Percentiles rank a stretch among this genome's conserved stretches.
Evolutionary conservation across 1,284 basidiomycete species (phyloP).

Genomic region (Microbotryum silenes-acaulis): DNA sequence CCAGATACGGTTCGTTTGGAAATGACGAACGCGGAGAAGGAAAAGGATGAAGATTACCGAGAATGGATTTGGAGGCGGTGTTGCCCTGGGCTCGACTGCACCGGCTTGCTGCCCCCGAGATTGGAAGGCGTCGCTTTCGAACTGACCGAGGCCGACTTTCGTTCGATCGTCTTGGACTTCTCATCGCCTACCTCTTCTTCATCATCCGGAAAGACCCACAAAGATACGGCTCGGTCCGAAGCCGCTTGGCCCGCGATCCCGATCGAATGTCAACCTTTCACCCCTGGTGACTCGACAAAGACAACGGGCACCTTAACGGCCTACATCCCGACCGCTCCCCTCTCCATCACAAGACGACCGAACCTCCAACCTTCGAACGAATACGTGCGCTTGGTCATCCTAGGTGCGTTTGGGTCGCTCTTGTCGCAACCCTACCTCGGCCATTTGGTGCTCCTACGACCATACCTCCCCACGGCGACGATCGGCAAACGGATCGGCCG

Average conservation of each 20-base stretch:
- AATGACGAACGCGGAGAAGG: neutral
- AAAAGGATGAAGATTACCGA: slow-evolving; percentile 10
- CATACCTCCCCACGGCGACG: slow-evolving; percentile 7
- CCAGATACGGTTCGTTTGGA: too few species aligned
- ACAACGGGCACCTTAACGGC: neutral
- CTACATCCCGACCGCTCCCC: neutral
- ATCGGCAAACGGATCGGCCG: neutral
- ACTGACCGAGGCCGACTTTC: neutral
- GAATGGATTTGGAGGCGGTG: slow-evolving; percentile 18
- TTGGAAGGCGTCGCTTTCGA: slow-evolving; percentile 26
- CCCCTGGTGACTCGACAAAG: slow-evolving; percentile 8
- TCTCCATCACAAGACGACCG: neutral
- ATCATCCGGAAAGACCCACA: too few species aligned
- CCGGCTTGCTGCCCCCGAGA: slow-evolving; percentile 11
- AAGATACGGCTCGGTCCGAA: neutral
- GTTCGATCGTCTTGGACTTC: neutral
- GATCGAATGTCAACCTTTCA: neutral
- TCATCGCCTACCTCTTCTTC: neutral
- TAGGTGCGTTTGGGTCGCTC: slow-evolving; percentile 22
- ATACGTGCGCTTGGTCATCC: slow-evolving; percentile 12
- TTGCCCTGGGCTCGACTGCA: slow-evolving; percentile 10
- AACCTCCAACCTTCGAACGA: neutral
- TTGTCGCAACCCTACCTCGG: slow-evolving; percentile 20
- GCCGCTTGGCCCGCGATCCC: slow-evolving; percentile 3
- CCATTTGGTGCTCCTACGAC: slow-evolving; percentile 15